Evolutionary conservation across 1,139 yeast species (phyloP), one percentile per base, ranked within the genome.

Genomic region (Komagataea norvegica): DNA sequence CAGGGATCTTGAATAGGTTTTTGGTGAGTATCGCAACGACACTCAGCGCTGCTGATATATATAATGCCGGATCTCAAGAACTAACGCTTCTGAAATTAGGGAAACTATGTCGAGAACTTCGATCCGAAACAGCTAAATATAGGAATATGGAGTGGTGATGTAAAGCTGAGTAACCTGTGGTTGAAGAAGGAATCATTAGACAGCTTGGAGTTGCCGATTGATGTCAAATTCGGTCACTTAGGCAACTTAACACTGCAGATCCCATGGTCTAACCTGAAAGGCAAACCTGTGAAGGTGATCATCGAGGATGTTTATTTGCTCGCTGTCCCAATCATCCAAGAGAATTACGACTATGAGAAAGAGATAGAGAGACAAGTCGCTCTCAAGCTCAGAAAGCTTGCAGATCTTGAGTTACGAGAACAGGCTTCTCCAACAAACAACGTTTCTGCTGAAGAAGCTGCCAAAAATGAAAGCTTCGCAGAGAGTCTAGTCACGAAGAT

Each of bases 101-200:
- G 86, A 4, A 69, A 81, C 14, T 84, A 91, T 64, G 91, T 93
- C 37, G 95, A 93, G 62, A 84, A 91, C 60, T 91, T 91, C 57
- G 98, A 93, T 61, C 89, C 96, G 11, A 85, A 85, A 49, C 96
- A 89, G 56, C 66, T 91, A 55, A 88, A 91, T 53, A 89, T 91
- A 41, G 98, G 97, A 3, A 89, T 93, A 29, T 89, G 98, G 96
- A 79, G 91, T 53, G 99, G 99, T 22, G 97, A 91, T 67, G 98
- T 89, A 33, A 87, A 86, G 57, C 67, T 93, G 37, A 72, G 72
- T 46, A 79, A 89, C 57, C 69, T 93, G 46, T 73, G 82, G 45
- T 68, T 93, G 42, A 86, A 86, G 61, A 61, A 59, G 22, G 69
- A 74, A 60, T 89, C 96, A 8, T 67, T 93, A 33, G 98, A 91